phyloP scores from a whole-genome alignment of 2,329 filamentous ascomycete species.

The Gnomoniopsis sp. region DNA sequence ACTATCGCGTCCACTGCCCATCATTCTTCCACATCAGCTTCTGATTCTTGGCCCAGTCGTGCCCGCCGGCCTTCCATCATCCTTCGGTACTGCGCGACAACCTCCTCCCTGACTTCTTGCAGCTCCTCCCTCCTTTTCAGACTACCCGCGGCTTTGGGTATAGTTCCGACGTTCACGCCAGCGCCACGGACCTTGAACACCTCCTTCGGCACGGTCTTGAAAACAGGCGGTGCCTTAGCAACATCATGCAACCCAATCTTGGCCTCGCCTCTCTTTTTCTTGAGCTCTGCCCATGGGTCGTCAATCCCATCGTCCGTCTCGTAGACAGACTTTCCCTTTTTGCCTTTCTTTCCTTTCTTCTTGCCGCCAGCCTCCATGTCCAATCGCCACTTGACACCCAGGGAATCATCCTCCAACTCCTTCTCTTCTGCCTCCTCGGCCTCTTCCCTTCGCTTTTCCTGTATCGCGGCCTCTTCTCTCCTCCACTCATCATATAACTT shows the following conservation, averaged over 20 bases:
- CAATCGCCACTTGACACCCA: constrained; percentile 45
- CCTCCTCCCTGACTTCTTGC: constrained; percentile 62
- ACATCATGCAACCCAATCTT: constrained; percentile 54
- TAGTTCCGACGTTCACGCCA: constrained; percentile 62
- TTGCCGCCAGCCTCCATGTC: constrained; percentile 36
- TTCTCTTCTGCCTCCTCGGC: constrained; percentile 60
- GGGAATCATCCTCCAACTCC: constrained; percentile 58
- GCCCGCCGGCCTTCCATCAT: constrained; percentile 59
- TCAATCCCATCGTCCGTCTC: constrained; percentile 51
- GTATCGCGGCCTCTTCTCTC: constrained; percentile 61
- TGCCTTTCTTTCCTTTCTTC: constrained; percentile 38
- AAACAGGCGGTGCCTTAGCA: constrained; percentile 71
- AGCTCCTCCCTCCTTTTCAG: constrained; percentile 71
- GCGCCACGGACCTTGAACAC: constrained; percentile 64
- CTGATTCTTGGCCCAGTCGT: neutral
- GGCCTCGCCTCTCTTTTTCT: constrained; percentile 59
- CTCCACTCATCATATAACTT: constrained; percentile 77
- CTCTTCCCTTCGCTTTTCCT: constrained; percentile 64
- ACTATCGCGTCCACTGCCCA: neutral
- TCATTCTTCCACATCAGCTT: neutral
- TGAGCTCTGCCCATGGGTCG: constrained; percentile 73
- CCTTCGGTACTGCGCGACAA: constrained; percentile 71
- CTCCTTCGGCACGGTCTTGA: constrained; percentile 60
- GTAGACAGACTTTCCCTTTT: constrained; percentile 34
- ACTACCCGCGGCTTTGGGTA: constrained; percentile 68